Evolutionary conservation across 2,329 filamentous ascomycete genomes (phyloP).

Genomic region (Aspergillus neoniger): DNA sequence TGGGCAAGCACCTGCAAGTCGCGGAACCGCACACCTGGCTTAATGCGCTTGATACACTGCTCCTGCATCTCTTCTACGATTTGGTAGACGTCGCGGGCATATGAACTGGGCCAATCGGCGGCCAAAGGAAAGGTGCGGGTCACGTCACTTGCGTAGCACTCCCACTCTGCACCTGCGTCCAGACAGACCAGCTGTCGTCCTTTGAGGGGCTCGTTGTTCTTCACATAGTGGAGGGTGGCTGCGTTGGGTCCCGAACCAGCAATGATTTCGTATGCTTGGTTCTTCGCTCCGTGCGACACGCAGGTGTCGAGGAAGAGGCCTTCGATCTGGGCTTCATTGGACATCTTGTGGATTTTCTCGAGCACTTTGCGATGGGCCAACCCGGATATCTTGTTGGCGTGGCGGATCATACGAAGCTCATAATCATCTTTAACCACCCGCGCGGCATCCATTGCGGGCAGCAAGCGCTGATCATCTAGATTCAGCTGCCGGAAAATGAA

Average conservation of each 20-base stretch:
- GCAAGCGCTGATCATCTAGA: conserved; percentile 33
- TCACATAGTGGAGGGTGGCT: conserved; percentile 83
- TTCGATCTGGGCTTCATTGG: conserved; percentile 81
- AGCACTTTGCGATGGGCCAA: conserved; percentile 66
- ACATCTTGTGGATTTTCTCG: conserved; percentile 61
- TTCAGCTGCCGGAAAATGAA: conserved; percentile 21
- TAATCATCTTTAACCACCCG: conserved; percentile 74
- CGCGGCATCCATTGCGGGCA: conserved; percentile 64
- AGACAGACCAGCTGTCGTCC: conserved; percentile 78
- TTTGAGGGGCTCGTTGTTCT: conserved; percentile 69
- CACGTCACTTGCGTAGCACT: conserved; percentile 71
- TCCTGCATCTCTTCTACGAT: conserved; percentile 86
- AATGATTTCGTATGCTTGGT: conserved; percentile 87
- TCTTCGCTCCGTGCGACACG: conserved; percentile 71
- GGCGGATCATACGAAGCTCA: conserved; percentile 71
- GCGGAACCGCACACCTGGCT: conserved; percentile 76
- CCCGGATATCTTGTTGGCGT: conserved; percentile 71
- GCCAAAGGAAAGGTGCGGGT: conserved; percentile 85
- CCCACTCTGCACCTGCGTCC: conserved; percentile 78
- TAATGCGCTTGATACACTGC: conserved; percentile 71
- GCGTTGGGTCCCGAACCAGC: conserved; percentile 77
- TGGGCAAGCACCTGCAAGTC: conserved; percentile 80
- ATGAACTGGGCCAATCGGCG: conserved; percentile 61
- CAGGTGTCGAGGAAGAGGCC: conserved; percentile 76
- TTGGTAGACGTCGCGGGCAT: conserved; percentile 74